A percentile compares a stretch with the other conserved stretches of the same genome.
phyloP scores from a whole-genome alignment of 129 eudicot genomes.

The Erigeron canadensis region DNA sequence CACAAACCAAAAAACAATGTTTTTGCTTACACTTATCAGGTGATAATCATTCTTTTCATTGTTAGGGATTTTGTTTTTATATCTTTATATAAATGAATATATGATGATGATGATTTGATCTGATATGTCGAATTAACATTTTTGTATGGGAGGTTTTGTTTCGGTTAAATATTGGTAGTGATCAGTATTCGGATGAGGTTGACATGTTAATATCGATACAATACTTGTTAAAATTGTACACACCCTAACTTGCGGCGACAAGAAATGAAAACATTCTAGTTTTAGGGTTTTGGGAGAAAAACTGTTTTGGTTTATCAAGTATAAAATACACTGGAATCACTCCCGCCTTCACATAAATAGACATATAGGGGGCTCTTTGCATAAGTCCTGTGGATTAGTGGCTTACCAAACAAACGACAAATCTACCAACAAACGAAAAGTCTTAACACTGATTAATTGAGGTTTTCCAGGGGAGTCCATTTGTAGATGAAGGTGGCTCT shows the following conservation, averaged over 20 bases:
- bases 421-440: background rate
- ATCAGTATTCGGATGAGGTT: background rate
- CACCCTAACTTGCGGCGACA: background rate
- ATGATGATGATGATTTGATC: too few relatives aligned
- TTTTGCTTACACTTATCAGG: conserved; percentile 45
- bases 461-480: conserved; percentile 45
- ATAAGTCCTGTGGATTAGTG: background rate
- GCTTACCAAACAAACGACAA: too few relatives aligned
- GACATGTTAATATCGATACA: background rate
- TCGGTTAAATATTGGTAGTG: background rate
- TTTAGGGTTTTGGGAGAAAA: too few relatives aligned
- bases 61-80: too few relatives aligned
- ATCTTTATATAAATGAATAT: too few relatives aligned
- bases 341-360: too few relatives aligned
- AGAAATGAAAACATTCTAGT: background rate
- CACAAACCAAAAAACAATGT: conserved; percentile 40
- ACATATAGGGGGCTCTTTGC: too few relatives aligned
- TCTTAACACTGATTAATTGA: conserved; percentile 3
- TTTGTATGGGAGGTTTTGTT: background rate
- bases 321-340: too few relatives aligned
- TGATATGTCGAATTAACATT: too few relatives aligned
- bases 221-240: too few relatives aligned
- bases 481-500: conserved; percentile 28
- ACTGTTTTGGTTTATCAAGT: too few relatives aligned
- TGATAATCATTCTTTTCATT: background rate